These are phyloP conservation scores for Bruguiera gymnorhiza DNA, from an alignment of 345 rosid genomes.

Conservation along the genomic window DNA sequence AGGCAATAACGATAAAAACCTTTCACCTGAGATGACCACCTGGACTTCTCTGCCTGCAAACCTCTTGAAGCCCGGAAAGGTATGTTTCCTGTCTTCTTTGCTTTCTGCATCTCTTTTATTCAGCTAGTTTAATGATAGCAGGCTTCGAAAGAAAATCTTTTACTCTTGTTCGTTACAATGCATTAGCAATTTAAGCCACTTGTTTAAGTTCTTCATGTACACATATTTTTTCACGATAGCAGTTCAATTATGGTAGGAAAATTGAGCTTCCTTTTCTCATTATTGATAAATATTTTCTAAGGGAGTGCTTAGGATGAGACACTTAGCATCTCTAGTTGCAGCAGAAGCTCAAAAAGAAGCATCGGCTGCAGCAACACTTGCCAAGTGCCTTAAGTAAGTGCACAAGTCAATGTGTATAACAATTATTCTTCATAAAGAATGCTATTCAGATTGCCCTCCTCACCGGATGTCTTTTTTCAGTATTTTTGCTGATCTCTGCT, in stretches of 20 bases:
- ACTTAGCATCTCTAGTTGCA: conserved; percentile 59
- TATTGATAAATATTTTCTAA: conserved; percentile 18
- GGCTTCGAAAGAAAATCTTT: no score
- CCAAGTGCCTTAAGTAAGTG: conserved; percentile 65
- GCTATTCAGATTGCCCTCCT: not conserved
- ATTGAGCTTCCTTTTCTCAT: conserved; percentile 4
- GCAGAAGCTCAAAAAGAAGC: conserved; percentile 84
- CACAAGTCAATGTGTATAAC: not conserved
- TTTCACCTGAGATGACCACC: conserved; percentile 36
- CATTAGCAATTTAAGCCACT: no score
- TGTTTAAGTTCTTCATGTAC: no score
- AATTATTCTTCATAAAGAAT: not conserved
- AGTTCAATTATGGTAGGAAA: no score
- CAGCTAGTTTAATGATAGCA: not conserved
- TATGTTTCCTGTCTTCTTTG: conserved; percentile 25
- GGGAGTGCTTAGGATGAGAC: conserved; percentile 74
- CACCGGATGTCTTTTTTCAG: conserved; percentile 37
- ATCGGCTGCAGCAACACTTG: conserved; percentile 50
- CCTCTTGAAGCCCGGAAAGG: conserved; percentile 77
- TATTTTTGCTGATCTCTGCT: conserved; percentile 70
- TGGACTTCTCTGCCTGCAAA: conserved; percentile 74
- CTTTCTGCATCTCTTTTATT: not conserved
- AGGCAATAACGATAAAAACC: conserved; percentile 31
- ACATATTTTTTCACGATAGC: no score
- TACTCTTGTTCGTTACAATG: no score